A percentile compares a stretch with the other conserved stretches of the same genome.
Conservation (phyloP, 2,329 filamentous ascomycete genomes). For the Colletotrichum sp. region DNA sequence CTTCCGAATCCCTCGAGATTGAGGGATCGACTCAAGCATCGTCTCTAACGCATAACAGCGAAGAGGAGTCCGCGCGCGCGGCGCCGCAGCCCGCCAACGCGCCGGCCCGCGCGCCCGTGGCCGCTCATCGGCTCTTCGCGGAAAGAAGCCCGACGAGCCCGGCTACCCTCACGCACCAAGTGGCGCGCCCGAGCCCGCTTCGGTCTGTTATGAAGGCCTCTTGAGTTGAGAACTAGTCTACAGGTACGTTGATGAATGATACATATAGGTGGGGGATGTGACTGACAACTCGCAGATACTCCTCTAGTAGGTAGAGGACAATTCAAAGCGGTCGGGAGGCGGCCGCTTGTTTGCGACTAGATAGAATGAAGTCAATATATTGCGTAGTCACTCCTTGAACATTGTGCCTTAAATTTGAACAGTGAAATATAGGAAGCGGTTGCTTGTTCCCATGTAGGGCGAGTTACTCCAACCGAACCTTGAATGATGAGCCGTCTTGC, state of each 20-base stretch:
- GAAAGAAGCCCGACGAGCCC: slow-evolving; percentile 50
- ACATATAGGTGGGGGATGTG: not conserved
- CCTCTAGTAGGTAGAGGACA: slow-evolving; percentile 17
- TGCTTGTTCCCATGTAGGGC: too few relatives aligned
- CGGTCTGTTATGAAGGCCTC: slow-evolving; percentile 69
- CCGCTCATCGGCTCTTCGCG: slow-evolving; percentile 51
- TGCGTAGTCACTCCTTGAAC: slow-evolving; percentile 9
- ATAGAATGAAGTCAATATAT: slow-evolving; percentile 21
- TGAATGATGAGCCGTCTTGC: not conserved
- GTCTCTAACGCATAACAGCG: slow-evolving; percentile 37
- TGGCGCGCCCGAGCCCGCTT: slow-evolving; percentile 70
- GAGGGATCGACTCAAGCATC: slow-evolving; percentile 79
- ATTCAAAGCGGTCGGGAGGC: slow-evolving; percentile 16
- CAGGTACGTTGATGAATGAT: slow-evolving; percentile 2
- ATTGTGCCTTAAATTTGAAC: not conserved
- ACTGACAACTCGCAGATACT: not conserved
- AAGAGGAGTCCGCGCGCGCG: slow-evolving; percentile 27
- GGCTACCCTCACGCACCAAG: slow-evolving; percentile 49
- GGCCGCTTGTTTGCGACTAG: slow-evolving; percentile 18
- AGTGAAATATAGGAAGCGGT: too few relatives aligned
- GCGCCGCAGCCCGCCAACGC: slow-evolving; percentile 36
- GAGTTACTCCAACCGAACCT: too few relatives aligned
- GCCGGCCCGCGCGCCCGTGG: slow-evolving; percentile 44
- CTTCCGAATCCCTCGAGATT: slow-evolving; percentile 85
- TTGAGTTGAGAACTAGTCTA: slow-evolving; percentile 46